A percentile compares a stretch with the other conserved stretches of the same genome.
phyloP scores from a whole-genome alignment of 176 grass and related monocot species.

The Carex scoparia region DNA sequence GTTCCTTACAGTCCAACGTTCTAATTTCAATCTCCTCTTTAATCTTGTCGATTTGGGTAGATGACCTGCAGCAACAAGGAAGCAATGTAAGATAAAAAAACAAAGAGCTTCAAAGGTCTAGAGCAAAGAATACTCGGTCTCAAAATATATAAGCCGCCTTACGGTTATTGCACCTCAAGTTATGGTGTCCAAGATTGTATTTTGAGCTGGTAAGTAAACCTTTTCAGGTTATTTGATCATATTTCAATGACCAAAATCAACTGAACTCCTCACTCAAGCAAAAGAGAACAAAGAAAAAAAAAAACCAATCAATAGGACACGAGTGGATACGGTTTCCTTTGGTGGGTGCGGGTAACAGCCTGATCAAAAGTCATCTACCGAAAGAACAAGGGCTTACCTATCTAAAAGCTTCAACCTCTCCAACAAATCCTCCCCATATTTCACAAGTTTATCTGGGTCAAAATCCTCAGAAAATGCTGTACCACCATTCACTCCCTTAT shows the following conservation, averaged over 20 bases:
- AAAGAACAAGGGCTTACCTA: slow-evolving; percentile 46
- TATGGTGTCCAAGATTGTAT: neutral
- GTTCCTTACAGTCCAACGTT: slow-evolving; percentile 68
- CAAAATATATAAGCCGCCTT: neutral
- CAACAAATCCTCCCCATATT: slow-evolving; percentile 69
- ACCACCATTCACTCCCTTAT: slow-evolving; percentile 10
- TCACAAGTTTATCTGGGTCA: slow-evolving; percentile 70
- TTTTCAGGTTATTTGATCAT: neutral
- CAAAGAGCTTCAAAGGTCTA: neutral
- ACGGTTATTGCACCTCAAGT: neutral
- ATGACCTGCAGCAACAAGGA: slow-evolving; percentile 28
- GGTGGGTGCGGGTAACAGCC: neutral
- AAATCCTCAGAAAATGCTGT: slow-evolving; percentile 34
- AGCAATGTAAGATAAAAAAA: slow-evolving; percentile 13
- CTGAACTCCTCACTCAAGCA: slow-evolving; percentile 18
- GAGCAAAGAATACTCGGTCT: no score
- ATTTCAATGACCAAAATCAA: neutral
- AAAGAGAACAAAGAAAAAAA: neutral
- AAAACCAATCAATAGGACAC: slow-evolving; percentile 10
- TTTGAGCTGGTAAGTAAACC: neutral
- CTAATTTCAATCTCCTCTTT: slow-evolving; percentile 75
- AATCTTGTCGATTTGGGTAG: slow-evolving; percentile 43
- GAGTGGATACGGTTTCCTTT: neutral
- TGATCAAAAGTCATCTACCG: neutral
- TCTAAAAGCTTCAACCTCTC: slow-evolving; percentile 61